A percentile compares a stretch with the other conserved stretches of the same genome.
phyloP scores from a whole-genome alignment of 1,284 basidiomycete species.

The Cryptococcus sp. region DNA sequence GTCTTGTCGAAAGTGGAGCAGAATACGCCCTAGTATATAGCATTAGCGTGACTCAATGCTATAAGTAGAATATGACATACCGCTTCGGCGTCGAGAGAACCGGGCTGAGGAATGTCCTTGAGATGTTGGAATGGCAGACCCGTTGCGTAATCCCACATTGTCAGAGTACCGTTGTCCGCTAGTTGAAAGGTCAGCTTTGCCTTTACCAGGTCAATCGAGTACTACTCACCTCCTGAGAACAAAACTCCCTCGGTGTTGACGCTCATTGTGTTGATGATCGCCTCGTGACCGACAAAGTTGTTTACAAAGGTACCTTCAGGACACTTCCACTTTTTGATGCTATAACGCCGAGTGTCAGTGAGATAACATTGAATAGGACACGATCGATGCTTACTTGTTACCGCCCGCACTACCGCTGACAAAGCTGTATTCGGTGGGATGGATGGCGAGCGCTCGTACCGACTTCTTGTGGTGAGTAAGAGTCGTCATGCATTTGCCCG shows the following conservation, averaged over 20 bases:
- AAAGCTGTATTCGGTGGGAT: conserved; percentile 95
- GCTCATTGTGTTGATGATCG: conserved; percentile 93
- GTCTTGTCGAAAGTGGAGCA: conserved; percentile 96
- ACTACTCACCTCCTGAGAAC: conserved; percentile 83
- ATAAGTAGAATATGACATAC: conserved; percentile 54
- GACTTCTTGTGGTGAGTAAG: conserved; percentile 99
- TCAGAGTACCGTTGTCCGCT: conserved; percentile 87
- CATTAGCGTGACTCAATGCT: background rate
- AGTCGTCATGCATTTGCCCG: conserved; percentile 92
- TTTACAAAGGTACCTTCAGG: conserved; percentile 93
- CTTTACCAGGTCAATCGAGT: background rate
- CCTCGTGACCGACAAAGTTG: conserved; percentile 94
- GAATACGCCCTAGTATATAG: conserved; percentile 62
- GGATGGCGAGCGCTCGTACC: conserved; percentile 87
- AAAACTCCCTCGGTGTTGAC: conserved; percentile 95
- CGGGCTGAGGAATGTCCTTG: conserved; percentile 93
- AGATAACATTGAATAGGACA: background rate
- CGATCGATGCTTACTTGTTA: conserved; percentile 64
- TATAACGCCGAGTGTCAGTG: conserved; percentile 12
- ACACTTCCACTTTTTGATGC: conserved; percentile 98
- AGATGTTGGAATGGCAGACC: conserved; percentile 93
- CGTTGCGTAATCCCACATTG: conserved; percentile 92
- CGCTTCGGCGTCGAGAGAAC: conserved; percentile 95
- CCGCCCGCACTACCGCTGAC: conserved; percentile 92
- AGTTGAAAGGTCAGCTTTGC: background rate